These are phyloP conservation scores for Xanthoconium separans DNA, from an alignment of 1,284 basidiomycete genomes.

Conservation along the genomic window DNA sequence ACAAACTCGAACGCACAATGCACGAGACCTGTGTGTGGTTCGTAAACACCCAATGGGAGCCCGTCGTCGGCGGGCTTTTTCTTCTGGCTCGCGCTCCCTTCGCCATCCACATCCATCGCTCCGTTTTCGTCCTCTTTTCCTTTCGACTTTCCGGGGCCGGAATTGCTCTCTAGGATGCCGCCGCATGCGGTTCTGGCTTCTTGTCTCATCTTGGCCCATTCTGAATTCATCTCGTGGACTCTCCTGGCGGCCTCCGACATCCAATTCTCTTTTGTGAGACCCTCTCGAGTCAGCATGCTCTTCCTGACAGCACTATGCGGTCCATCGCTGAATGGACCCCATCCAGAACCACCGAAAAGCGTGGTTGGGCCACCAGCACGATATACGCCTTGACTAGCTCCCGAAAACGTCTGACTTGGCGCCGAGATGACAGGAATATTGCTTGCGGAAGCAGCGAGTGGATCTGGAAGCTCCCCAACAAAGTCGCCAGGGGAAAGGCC, in stretches of 20 bases:
- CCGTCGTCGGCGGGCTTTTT: slow-evolving; percentile 35
- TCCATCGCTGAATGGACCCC: slow-evolving; percentile 83
- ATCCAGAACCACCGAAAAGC: slow-evolving; percentile 78
- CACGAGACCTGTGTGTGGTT: slow-evolving; percentile 68
- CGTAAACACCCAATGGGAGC: slow-evolving; percentile 63
- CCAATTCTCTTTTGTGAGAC: slow-evolving; percentile 86
- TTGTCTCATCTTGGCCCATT: slow-evolving; percentile 61
- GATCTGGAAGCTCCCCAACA: slow-evolving; percentile 81
- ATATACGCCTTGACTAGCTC: slow-evolving; percentile 61
- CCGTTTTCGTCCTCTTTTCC: slow-evolving; percentile 27
- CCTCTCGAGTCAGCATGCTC: slow-evolving; percentile 65
- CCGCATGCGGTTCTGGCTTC: slow-evolving; percentile 53
- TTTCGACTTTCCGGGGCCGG: slow-evolving; percentile 25
- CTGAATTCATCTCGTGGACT: slow-evolving; percentile 59
- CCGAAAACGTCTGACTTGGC: slow-evolving; percentile 40
- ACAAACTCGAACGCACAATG: slow-evolving; percentile 50
- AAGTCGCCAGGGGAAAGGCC: slow-evolving; percentile 74
- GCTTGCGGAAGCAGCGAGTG: slow-evolving; percentile 44
- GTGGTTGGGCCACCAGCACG: slow-evolving; percentile 85
- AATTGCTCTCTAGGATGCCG: slow-evolving; percentile 35
- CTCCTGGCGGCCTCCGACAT: slow-evolving; percentile 76
- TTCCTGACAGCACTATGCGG: slow-evolving; percentile 78
- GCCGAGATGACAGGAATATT: slow-evolving; percentile 33
- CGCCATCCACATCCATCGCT: slow-evolving; percentile 22
- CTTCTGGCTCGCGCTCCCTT: slow-evolving; percentile 32